Evolutionary conservation across 2,329 filamentous ascomycete genomes (phyloP).

Genomic region (Hypomyces perniciosus): DNA sequence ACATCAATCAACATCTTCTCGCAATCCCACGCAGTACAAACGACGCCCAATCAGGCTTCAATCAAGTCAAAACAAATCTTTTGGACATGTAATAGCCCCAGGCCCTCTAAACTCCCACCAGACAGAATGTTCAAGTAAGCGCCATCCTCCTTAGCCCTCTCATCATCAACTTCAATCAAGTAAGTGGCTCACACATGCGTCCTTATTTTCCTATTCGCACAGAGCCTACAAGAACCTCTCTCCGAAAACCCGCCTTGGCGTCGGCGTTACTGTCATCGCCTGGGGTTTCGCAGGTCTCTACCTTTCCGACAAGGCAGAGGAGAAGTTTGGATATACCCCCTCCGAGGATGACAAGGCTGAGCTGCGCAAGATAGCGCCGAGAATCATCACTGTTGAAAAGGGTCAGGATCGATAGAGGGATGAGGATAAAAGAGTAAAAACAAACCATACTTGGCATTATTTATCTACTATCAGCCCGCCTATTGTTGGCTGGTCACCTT

Average conservation of each 20-base stretch:
- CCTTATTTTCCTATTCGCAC: background rate
- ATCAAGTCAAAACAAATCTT: no score
- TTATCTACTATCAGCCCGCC: no score
- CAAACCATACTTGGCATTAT: no score
- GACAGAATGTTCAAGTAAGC: slow-evolving; percentile 10
- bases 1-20: no score
- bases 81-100: no score
- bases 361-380: slow-evolving; percentile 56
- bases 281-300: slow-evolving; percentile 73
- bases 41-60: no score
- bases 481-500: background rate
- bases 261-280: slow-evolving; percentile 68
- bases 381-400: slow-evolving; percentile 53
- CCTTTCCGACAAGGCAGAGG: slow-evolving; percentile 65
- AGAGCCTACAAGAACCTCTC: slow-evolving; percentile 68
- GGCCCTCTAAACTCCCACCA: no score
- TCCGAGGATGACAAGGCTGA: slow-evolving; percentile 67
- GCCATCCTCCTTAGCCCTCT: background rate
- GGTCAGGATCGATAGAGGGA: background rate
- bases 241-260: slow-evolving; percentile 60
- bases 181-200: background rate
- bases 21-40: no score
- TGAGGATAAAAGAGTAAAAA: no score
- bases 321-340: slow-evolving; percentile 65
- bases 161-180: background rate